Percentiles rank a stretch among this genome's conserved stretches.
phyloP scores from a whole-genome alignment of 192 early-diverging fungal species.

The Cetraspora pellucida region DNA sequence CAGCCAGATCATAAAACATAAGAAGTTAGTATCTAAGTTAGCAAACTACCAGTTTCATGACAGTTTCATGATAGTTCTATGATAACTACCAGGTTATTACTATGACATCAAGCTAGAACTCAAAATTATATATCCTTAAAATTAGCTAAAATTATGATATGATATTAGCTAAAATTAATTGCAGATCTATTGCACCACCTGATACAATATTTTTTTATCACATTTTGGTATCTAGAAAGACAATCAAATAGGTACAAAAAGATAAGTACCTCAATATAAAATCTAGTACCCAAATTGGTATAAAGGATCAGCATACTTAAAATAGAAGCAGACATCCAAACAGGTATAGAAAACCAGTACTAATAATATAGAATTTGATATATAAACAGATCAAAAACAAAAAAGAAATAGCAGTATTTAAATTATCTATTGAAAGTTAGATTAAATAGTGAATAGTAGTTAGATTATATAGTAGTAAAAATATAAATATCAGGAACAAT shows the following conservation, averaged over 20 bases:
- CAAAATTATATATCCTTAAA: not conserved
- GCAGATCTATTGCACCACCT: not conserved
- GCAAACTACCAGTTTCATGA: no score
- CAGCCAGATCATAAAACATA: no score
- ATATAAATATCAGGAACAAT: no score
- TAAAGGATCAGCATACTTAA: not conserved
- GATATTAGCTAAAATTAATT: not conserved
- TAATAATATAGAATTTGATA: no score
- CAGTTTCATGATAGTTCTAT: not conserved
- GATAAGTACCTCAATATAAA: conserved; percentile 13
- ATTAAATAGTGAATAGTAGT: no score
- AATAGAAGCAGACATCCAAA: not conserved
- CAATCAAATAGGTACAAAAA: conserved; percentile 6
- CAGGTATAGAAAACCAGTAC: not conserved
- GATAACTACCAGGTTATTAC: not conserved
- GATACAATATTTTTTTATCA: not conserved
- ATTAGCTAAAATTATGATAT: not conserved
- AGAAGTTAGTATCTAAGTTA: no score
- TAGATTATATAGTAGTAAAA: not conserved
- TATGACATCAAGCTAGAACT: not conserved
- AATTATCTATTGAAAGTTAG: not conserved
- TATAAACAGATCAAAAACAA: no score
- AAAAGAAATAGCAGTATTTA: not conserved
- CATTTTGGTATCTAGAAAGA: not conserved
- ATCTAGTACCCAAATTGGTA: not conserved